Base-by-base conservation (phyloP, 225 moss, liverwort and hornwort species). In the Marchantia paleacea region DNA sequence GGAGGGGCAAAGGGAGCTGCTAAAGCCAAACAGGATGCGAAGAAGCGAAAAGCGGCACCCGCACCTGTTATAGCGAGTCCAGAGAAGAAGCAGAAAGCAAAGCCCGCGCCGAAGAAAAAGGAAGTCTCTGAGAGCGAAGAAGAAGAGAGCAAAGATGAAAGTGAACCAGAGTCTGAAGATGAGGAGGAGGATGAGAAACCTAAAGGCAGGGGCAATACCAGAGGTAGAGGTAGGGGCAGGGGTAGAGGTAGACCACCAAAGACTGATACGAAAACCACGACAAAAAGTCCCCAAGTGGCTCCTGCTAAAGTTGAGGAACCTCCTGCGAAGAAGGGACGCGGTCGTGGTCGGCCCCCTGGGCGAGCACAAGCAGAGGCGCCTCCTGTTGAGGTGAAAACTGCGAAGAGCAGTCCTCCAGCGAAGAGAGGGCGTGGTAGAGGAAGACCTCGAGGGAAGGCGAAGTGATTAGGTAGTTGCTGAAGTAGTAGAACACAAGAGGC, bases 41-140 rank as follows among this genome's bases (percentile, higher is more conserved):
- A 92, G 82, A 94, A 94, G 85, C 89, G 94, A 25, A 91, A 92
- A 85, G 64, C 89, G 53, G 83, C 90, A 75, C 52, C 79, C 30
- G 73, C 73, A 20, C 54, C 83, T 51, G 85, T 89, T 65, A 29
- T 52, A 0, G 39, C 25, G n/a, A 31, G 39, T 16, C 68, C 53
- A 57, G 58, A 83, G 84, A 75, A 94, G 86, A 88, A 90, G 82
- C 66, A 81, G 73, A 87, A 84, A 62, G 83, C 85, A 26, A 92
- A 90, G 81, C 57, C 86, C 55, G 83, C 85, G 52, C 87, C 89
- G 52, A 93, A 90, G 75, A 90, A 90, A 72, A 90, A 89, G 76
- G 87, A 86, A 55, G 83, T 72, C 28, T 86, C 88, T 61, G 93
- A 92, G 75, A 87, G 85, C 16, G 90, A 89, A 7, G 89, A 85